Evolutionary conservation across 306 rosid genomes (phyloP), one percentile per base, ranked within the genome.

Genomic region (Dryas drummondii): DNA sequence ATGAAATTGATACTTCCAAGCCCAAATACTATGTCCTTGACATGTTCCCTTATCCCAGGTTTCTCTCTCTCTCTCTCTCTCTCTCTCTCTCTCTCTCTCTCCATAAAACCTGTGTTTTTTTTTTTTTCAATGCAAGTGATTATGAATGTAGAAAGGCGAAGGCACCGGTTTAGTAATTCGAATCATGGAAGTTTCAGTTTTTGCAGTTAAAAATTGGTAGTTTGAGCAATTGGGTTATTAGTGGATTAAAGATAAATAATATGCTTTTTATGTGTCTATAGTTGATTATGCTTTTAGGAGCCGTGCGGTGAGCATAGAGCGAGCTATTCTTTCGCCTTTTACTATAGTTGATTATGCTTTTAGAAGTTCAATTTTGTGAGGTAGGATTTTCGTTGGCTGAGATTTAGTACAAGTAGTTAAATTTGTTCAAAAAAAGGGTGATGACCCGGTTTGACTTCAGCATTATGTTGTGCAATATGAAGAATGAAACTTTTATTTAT

Each of bases 41-140:
- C 74, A 94, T 91, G 98, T 94, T 94, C 70, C 98, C 98, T 71
- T 94, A 94, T 86, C 98, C 98, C 77, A 94, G 97, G 98, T 94
- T 41, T 47, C 53, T 58, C 52, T 49, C 49, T 40, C 44, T 63
- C 22, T 22, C 22, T 22, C 22, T 22, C 22, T 22, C 22, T 19
- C 22, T 19, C 22, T 0, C 22, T 19, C 22, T 22, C 22, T 22
- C 22, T 22, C 22, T 22, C 22, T 22, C 22, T 49, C 72, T 60
- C 10, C 5, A 10, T n/a, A 47, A 64, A 15, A 42, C 0, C 0
- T 10, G 9, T 64, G 14, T 9, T 4, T 64, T 32, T 58, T 44
- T 9, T 40, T 17, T 76, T 50, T 32, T 27, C 3, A 45, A 40
- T 54, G 9, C 55, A 9, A 17, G 48, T 22, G 50, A 49, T 60